phyloP scores from a whole-genome alignment of 495 filamentous ascomycete genomes.

The Hypoxylon crocopeplum region DNA sequence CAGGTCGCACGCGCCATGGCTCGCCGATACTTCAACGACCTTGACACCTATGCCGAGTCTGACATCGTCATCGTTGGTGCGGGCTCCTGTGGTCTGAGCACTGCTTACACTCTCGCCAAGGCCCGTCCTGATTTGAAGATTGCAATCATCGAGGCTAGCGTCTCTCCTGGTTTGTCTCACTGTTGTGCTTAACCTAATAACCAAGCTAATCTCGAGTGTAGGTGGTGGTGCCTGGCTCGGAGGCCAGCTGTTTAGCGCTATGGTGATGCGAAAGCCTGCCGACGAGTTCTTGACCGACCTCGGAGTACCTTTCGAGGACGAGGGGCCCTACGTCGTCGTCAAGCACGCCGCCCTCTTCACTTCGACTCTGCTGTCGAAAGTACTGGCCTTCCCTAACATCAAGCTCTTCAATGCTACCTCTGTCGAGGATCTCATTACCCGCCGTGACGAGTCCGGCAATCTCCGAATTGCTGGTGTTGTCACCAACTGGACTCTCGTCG shows the following conservation, averaged over 20 bases:
- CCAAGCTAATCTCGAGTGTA: slow-evolving; percentile 35
- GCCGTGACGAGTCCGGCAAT: slow-evolving; percentile 53
- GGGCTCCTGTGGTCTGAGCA: slow-evolving; percentile 83
- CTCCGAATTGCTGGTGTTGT: slow-evolving; percentile 85
- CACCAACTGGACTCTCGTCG: slow-evolving; percentile 91
- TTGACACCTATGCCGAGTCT: slow-evolving; percentile 87
- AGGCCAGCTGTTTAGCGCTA: slow-evolving; percentile 89
- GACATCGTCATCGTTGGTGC: slow-evolving; percentile 92
- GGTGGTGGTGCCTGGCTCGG: slow-evolving; percentile 91
- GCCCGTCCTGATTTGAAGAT: slow-evolving; percentile 89
- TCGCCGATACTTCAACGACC: slow-evolving; percentile 85
- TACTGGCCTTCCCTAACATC: slow-evolving; percentile 83
- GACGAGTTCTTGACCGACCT: slow-evolving; percentile 81
- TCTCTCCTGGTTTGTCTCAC: slow-evolving; percentile 66
- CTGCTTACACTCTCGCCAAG: slow-evolving; percentile 83
- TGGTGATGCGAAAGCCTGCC: slow-evolving; percentile 93
- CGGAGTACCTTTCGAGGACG: slow-evolving; percentile 85
- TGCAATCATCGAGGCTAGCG: slow-evolving; percentile 85
- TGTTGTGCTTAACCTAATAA: slow-evolving; percentile 36
- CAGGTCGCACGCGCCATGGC: slow-evolving; percentile 93
- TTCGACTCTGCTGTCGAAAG: slow-evolving; percentile 79
- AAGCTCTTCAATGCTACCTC: slow-evolving; percentile 95
- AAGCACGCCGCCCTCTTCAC: slow-evolving; percentile 94
- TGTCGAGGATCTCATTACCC: slow-evolving; percentile 90
- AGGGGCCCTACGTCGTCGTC: slow-evolving; percentile 85